phyloP scores from a whole-genome alignment of 176 grass and related monocot species.

The Bothriochloa decipiens region DNA sequence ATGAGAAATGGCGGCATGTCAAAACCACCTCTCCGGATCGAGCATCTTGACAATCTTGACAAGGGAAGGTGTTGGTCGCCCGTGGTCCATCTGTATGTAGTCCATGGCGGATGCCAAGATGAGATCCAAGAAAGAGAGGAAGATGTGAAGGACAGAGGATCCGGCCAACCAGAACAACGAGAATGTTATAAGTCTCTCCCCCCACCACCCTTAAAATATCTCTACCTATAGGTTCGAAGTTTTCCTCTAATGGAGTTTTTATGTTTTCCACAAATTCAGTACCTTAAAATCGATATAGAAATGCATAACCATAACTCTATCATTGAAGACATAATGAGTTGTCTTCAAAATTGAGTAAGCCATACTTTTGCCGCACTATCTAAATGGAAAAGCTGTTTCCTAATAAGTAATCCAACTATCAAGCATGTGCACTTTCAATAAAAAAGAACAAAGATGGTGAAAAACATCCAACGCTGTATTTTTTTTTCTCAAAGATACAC shows the following conservation, averaged over 20 bases:
- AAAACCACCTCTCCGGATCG: neutral
- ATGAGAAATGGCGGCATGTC: neutral
- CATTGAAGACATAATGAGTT: neutral
- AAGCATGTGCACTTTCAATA: neutral
- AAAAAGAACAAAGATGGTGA: neutral
- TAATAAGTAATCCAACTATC: neutral
- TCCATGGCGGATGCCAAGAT: neutral
- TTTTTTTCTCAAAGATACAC: neutral
- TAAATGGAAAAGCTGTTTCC: neutral
- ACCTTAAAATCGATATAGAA: neutral
- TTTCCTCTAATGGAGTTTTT: neutral
- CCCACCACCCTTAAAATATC: neutral
- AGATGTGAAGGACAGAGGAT: neutral
- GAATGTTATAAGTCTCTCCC: neutral
- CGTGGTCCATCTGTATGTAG: conserved; percentile 2
- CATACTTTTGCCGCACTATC: neutral
- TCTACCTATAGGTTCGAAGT: neutral
- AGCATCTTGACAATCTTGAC: neutral
- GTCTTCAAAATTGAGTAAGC: neutral
- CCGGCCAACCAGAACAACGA: neutral
- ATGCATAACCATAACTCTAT: neutral
- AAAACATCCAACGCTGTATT: conserved; percentile 7
- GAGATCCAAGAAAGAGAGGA: neutral
- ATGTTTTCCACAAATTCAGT: neutral
- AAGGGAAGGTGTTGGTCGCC: neutral